Evolutionary conservation across 106 monocot species (phyloP), one percentile per base, ranked within the genome.

Genomic region (Acorus gramineus): DNA sequence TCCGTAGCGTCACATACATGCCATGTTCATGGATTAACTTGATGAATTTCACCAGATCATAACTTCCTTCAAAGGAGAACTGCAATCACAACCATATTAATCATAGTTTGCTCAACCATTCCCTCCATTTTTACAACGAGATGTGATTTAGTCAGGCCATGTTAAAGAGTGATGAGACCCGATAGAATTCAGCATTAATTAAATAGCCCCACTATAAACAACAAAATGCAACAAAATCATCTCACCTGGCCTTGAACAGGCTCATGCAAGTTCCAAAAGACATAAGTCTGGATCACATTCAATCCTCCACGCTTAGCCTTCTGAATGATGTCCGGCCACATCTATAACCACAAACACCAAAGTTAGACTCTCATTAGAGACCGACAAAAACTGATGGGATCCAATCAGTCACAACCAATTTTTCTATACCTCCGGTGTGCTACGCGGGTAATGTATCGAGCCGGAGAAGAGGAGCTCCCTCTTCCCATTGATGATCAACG

Each of bases 261-360:
- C 76, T 93, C 93, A 52, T 85, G 89, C 43, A 57, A 43, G 62
- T 89, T 89, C 89, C 89, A 89, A 60, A 84, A 80, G 50, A 84
- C 80, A 49, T 80, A 85, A 3, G 85, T 85, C n/a, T 77, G 60
- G 49, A 85, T 85, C 12, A 69, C 48, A 12, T 85, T 85, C 14
- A 85, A 60, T 2, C 85, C 85, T 2, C 85, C 85, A 2, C 61
- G 5, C 56, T 77, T 85, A 1, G 85, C 77, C 12, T 51, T 78
- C 47, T 55, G 4, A 5, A 85, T 46, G 63, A 85, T 53, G 7
- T 69, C 47, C 6, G 74, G 71, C 85, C 85, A 85, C 78, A 85
- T 71, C 85, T 84, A 55, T 28, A 28, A 66, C 44, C 11, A 58
- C 43, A 42, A 66, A 49, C 11, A 71, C 63, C 14, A 45, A 72